Percentiles rank a stretch among this genome's conserved stretches.
phyloP scores from a whole-genome alignment of 75 land plant genomes.

The Ceratopteris richardii region DNA sequence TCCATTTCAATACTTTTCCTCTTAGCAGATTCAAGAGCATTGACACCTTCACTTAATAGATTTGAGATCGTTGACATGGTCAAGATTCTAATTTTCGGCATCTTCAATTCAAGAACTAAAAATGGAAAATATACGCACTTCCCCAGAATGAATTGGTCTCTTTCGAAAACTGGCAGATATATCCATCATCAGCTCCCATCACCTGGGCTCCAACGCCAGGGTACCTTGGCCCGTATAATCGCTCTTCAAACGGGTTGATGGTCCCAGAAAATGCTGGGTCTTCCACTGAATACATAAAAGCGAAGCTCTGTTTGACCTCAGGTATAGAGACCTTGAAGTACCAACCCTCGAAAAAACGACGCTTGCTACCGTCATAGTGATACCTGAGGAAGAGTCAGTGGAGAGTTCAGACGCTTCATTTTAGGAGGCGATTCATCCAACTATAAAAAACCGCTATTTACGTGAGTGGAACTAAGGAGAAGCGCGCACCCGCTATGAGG shows the following conservation, averaged over 20 bases:
- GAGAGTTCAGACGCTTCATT: neutral
- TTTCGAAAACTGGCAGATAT: slow-evolving; percentile 59
- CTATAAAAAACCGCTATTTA: neutral
- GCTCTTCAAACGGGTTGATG: slow-evolving; percentile 27
- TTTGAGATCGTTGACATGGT: too few relatives aligned
- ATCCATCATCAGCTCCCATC: slow-evolving; percentile 89
- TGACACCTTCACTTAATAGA: too few relatives aligned
- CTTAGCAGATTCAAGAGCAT: too few relatives aligned
- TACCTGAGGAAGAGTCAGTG: slow-evolving; percentile 30
- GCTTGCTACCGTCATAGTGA: slow-evolving; percentile 80
- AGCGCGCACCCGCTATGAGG: slow-evolving; percentile 65
- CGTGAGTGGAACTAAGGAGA: neutral
- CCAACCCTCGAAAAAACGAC: slow-evolving; percentile 93
- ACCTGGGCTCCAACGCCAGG: slow-evolving; percentile 93
- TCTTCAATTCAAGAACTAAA: too few relatives aligned
- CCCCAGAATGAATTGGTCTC: slow-evolving; percentile 72
- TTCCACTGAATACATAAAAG: slow-evolving; percentile 95
- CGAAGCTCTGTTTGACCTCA: slow-evolving; percentile 77
- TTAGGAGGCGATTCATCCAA: too few relatives aligned
- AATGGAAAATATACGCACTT: slow-evolving; percentile 44
- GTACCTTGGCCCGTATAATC: slow-evolving; percentile 45
- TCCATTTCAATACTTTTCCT: too few relatives aligned
- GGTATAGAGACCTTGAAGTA: slow-evolving; percentile 94
- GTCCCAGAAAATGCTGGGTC: slow-evolving; percentile 53
- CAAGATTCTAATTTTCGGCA: too few relatives aligned